Conservation (phyloP, 495 filamentous ascomycete species). For the Penicillium flavigenum region DNA sequence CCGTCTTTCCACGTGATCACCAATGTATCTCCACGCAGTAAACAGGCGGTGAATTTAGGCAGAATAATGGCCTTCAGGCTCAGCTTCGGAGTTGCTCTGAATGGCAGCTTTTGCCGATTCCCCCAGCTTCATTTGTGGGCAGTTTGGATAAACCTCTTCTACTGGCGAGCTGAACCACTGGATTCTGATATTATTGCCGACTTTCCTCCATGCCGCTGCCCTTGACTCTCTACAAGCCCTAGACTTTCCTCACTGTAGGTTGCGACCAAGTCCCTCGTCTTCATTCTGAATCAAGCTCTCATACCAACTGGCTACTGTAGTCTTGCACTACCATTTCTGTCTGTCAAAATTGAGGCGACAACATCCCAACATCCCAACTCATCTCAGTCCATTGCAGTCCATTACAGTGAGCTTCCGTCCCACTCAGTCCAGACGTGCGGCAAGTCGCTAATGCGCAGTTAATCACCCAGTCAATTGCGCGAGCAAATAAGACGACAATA, state of each 20-base stretch:
- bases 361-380: not conserved
- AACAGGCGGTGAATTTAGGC: slow-evolving; percentile 10
- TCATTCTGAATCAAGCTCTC: not conserved
- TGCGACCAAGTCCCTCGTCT: not conserved
- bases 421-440: not conserved
- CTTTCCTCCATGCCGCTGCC: not conserved
- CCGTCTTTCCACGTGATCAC: not conserved
- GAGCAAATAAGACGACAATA: slow-evolving; percentile 7
- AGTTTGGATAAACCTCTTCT: not conserved
- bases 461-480: not conserved
- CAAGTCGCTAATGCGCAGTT: not conserved
- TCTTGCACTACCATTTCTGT: not conserved
- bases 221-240: not conserved
- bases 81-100: not conserved
- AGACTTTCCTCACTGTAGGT: not conserved
- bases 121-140: not conserved
- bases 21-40: not conserved
- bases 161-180: not conserved
- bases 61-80: slow-evolving; percentile 13
- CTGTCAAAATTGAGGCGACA: not conserved
- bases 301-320: not conserved
- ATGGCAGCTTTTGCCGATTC: slow-evolving; percentile 4
- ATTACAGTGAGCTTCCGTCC: not conserved
- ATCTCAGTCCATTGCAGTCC: not conserved
- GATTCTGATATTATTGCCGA: not conserved